These are phyloP conservation scores for Boletus pseudo-olivaceus DNA, from an alignment of 768 basidiomycete species.

Conservation along the genomic window DNA sequence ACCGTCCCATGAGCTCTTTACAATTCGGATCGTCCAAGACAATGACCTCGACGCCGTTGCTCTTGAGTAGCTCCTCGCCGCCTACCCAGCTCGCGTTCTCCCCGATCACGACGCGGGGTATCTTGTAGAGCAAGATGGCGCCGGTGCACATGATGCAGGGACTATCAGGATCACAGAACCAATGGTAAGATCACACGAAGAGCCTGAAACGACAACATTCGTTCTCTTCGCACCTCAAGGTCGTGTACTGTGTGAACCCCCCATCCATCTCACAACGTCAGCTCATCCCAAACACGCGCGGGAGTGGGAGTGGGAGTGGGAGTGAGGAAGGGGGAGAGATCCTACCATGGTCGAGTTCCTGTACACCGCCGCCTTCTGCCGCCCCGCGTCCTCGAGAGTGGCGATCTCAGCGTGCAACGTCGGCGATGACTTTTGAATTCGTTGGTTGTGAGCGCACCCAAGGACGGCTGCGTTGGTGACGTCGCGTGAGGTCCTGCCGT, in stretches of 20 bases:
- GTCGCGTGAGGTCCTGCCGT: slow-evolving; percentile 13
- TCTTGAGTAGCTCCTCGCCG: slow-evolving; percentile 50
- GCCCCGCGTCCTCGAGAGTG: slow-evolving; percentile 51
- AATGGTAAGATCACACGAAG: not conserved
- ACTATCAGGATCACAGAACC: slow-evolving; percentile 9
- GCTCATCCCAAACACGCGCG: not conserved
- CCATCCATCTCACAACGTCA: not conserved
- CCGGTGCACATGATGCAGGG: slow-evolving; percentile 69
- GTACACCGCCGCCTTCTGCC: slow-evolving; percentile 44
- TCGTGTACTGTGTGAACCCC: slow-evolving; percentile 32
- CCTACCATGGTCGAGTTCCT: slow-evolving; percentile 48
- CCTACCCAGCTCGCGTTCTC: slow-evolving; percentile 56
- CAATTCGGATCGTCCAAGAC: slow-evolving; percentile 48
- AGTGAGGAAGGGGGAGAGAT: not conserved
- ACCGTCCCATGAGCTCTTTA: slow-evolving; percentile 51
- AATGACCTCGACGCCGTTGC: slow-evolving; percentile 51
- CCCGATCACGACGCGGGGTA: slow-evolving; percentile 63
- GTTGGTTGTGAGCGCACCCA: slow-evolving; percentile 43
- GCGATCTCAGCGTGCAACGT: slow-evolving; percentile 49
- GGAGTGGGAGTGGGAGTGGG: not conserved
- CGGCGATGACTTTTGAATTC: slow-evolving; percentile 42
- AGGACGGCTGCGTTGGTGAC: slow-evolving; percentile 27
- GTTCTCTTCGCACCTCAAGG: slow-evolving; percentile 29
- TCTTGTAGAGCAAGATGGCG: slow-evolving; percentile 58
- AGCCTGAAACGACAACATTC: not conserved